Conservation (phyloP, 768 basidiomycete species). For the Tricholoma flavovirens region DNA sequence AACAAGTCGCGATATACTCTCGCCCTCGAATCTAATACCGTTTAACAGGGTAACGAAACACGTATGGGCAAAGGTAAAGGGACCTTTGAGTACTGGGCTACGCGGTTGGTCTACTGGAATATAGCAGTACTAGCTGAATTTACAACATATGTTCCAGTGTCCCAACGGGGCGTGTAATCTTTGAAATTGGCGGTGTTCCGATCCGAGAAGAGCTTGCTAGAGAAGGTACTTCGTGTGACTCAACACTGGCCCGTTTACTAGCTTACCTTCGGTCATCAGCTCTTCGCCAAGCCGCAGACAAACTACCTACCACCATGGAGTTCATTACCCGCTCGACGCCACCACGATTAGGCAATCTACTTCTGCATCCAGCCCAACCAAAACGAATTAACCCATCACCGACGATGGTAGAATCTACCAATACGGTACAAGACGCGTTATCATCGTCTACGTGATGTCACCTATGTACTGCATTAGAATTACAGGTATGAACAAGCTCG, state of each 20-base stretch:
- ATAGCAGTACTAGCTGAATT: neutral
- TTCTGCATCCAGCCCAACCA: conserved; percentile 43
- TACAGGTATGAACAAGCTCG: no score
- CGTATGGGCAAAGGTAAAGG: conserved; percentile 99
- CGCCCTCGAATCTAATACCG: neutral
- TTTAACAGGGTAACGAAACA: conserved; percentile 83
- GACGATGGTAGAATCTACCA: conserved; percentile 6
- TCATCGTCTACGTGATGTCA: neutral
- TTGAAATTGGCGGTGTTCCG: conserved; percentile 87
- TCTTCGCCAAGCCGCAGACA: conserved; percentile 80
- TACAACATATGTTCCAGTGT: conserved; percentile 46
- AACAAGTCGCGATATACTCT: conserved; percentile 9
- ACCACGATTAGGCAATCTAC: conserved; percentile 67
- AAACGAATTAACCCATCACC: conserved; percentile 14
- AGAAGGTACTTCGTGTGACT: conserved; percentile 53
- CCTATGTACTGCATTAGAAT: no score
- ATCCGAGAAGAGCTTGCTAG: conserved; percentile 90
- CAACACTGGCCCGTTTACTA: neutral
- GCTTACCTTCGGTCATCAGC: conserved; percentile 39
- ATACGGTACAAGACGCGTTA: conserved; percentile 4
- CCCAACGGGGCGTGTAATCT: conserved; percentile 82
- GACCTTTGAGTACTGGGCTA: conserved; percentile 95
- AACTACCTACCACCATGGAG: conserved; percentile 84
- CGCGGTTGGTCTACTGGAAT: conserved; percentile 50
- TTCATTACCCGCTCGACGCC: conserved; percentile 68